Percentiles rank a stretch among this genome's conserved stretches.
These are phyloP conservation scores for Leishmania major DNA, from an alignment of 208 protist species.

Conservation along the genomic window DNA sequence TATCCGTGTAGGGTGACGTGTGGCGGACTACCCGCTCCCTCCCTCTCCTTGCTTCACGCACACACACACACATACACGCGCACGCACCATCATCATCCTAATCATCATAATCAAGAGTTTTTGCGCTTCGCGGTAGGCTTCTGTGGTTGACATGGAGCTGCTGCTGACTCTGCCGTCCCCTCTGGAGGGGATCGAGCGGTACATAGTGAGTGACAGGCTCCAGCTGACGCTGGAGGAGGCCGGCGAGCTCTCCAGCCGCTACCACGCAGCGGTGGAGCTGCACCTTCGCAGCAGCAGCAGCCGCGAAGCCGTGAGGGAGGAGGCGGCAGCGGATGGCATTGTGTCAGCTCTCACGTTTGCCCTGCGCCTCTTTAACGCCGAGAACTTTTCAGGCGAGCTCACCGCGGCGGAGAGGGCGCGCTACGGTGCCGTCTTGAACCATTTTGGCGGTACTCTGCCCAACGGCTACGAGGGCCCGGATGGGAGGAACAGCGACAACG, in stretches of 20 bases:
- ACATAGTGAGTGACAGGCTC: slow-evolving; percentile 36
- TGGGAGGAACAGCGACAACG: slow-evolving; percentile 15
- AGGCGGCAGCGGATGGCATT: slow-evolving; percentile 36
- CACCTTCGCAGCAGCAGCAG: slow-evolving; percentile 35
- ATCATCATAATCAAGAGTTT: not conserved
- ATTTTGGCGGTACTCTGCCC: slow-evolving; percentile 36
- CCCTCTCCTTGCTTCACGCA: not conserved
- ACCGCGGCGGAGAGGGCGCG: slow-evolving; percentile 51
- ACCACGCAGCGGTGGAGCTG: slow-evolving; percentile 47
- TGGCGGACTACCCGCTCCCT: no score
- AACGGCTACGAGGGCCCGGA: slow-evolving; percentile 12
- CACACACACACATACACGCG: not conserved
- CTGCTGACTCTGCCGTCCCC: slow-evolving; percentile 66
- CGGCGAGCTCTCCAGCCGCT: slow-evolving; percentile 29
- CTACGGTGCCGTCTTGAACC: slow-evolving; percentile 40
- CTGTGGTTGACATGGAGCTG: slow-evolving; percentile 31
- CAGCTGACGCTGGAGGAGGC: slow-evolving; percentile 59
- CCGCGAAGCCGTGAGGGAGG: not conserved
- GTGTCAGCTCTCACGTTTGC: slow-evolving; percentile 69
- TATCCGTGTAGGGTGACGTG: not conserved
- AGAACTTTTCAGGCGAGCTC: slow-evolving; percentile 88
- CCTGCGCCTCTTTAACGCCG: slow-evolving; percentile 85
- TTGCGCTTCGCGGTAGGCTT: not conserved
- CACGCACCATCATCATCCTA: not conserved
- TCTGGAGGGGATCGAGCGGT: slow-evolving; percentile 22